Evolutionary conservation across 83 land plant species (phyloP), one percentile per base, ranked within the genome.

Genomic region (Picea abies): DNA sequence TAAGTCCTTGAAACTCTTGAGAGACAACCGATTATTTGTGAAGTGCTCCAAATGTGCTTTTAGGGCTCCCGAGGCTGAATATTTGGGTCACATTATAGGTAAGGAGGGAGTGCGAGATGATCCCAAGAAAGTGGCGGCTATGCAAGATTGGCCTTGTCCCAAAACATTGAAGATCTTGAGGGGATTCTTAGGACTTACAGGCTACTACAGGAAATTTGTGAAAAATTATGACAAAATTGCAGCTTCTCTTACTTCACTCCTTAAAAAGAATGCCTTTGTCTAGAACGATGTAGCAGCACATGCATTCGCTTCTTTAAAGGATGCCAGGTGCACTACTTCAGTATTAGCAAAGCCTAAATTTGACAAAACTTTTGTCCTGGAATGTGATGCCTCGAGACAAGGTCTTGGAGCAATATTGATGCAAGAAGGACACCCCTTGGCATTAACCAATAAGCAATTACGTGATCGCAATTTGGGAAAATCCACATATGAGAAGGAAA

Each of bases 31-130:
- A 32, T 68, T 32, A 68, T 68, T 15, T 29, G 3, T 4, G 16
- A 68, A 68, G 25, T 1, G 32, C 20, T 65, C 29, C 11, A 65
- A 7, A 2, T 6, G 20, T 44, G 5, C 47, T 5, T 44, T 44
- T 44, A 0, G 47, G 47, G 7, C 47, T 7, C 6, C 5, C 5
- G 6, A 44, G 47, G 47, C 6, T 6, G 47, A 44, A 44, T 44
- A 44, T 44, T 44, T 44, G 6, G 5, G 47, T 44, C 7, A 5
- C 47, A 44, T 44, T 44, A 5, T 44, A 44, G 5, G 7, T 44
- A 0, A 5, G 47, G 7, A 44, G 9, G 89, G 87, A 4, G 86
- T 90, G 0, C 65, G 26, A 1, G 64, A 63, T 4, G 85, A 85
- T 41, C 79, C 61, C 5, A 23, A 22, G 11, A 87, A 90, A 49